These are phyloP conservation scores for Annulohypoxylon nitens DNA, from an alignment of 495 filamentous ascomycete species.

Conservation along the genomic window DNA sequence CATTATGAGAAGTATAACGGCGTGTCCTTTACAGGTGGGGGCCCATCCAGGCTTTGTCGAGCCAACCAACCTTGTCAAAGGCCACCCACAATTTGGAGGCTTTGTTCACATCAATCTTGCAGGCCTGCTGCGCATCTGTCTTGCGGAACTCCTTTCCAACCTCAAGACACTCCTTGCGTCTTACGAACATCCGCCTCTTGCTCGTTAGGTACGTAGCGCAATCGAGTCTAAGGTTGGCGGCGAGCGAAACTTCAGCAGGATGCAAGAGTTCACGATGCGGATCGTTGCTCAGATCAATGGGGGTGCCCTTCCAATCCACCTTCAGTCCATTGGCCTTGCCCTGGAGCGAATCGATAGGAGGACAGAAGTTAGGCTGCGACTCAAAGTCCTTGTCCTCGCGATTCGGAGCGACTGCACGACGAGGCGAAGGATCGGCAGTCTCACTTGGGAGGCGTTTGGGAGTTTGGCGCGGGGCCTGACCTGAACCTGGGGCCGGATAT, in stretches of 20 bases:
- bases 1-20: not conserved
- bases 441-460: constrained; percentile 48
- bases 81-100: constrained; percentile 95
- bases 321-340: constrained; percentile 75
- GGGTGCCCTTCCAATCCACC: constrained; percentile 87
- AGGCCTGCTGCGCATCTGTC: constrained; percentile 96
- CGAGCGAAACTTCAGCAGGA: constrained; percentile 81
- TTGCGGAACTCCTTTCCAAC: constrained; percentile 92
- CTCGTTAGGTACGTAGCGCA: constrained; percentile 94
- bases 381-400: constrained; percentile 90
- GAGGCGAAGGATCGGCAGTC: constrained; percentile 59
- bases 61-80: constrained; percentile 92
- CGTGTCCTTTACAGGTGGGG: constrained; percentile 58
- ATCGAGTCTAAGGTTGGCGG: constrained; percentile 83
- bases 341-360: constrained; percentile 74
- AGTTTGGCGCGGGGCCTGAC: constrained; percentile 28
- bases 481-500: constrained; percentile 29
- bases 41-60: constrained; percentile 73
- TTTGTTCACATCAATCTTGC: constrained; percentile 99
- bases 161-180: constrained; percentile 74
- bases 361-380: constrained; percentile 82
- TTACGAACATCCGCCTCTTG: constrained; percentile 93
- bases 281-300: constrained; percentile 83
- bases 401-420: constrained; percentile 62
- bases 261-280: constrained; percentile 82